A percentile compares a stretch with the other conserved stretches of the same genome.
Conservation (phyloP, 2,329 filamentous ascomycete genomes). For the Ascochyta fabae region DNA sequence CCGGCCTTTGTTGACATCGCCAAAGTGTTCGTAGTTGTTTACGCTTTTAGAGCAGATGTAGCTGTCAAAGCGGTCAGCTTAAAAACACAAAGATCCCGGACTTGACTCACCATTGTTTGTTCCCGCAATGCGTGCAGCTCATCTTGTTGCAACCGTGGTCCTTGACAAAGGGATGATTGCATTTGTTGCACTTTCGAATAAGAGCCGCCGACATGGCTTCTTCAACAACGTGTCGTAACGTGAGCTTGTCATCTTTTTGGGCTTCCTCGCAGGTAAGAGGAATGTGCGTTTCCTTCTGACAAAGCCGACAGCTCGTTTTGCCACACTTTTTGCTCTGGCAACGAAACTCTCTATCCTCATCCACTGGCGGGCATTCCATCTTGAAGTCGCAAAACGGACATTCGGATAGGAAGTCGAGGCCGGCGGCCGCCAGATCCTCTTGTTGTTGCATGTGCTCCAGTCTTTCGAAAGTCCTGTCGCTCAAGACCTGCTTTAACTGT, state of each 20-base stretch:
- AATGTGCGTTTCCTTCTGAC: slow-evolving; percentile 71
- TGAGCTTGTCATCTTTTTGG: slow-evolving; percentile 65
- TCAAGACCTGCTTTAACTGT: slow-evolving; percentile 65
- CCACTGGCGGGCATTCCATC: slow-evolving; percentile 71
- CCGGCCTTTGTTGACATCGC: slow-evolving; percentile 50
- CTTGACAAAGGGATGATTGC: slow-evolving; percentile 80
- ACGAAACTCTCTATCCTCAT: slow-evolving; percentile 73
- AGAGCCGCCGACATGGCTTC: slow-evolving; percentile 84
- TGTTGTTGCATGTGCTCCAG: slow-evolving; percentile 76
- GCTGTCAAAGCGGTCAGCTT: slow-evolving; percentile 49
- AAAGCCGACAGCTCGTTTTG: slow-evolving; percentile 62
- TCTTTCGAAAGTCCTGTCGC: slow-evolving; percentile 63
- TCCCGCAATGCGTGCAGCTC: slow-evolving; percentile 67
- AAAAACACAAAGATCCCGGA: not conserved
- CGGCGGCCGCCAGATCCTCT: slow-evolving; percentile 70
- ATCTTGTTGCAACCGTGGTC: slow-evolving; percentile 84
- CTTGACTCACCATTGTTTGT: slow-evolving; percentile 60
- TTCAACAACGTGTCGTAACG: slow-evolving; percentile 72
- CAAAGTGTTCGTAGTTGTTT: slow-evolving; percentile 74
- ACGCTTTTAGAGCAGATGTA: slow-evolving; percentile 74
- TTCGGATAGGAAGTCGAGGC: slow-evolving; percentile 72
- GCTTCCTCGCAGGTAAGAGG: slow-evolving; percentile 73
- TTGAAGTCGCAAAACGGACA: slow-evolving; percentile 87
- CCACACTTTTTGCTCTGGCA: slow-evolving; percentile 72
- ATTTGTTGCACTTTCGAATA: slow-evolving; percentile 76